These are phyloP conservation scores for Haplographium delicatum DNA, from an alignment of 495 filamentous ascomycete genomes.

Conservation along the genomic window DNA sequence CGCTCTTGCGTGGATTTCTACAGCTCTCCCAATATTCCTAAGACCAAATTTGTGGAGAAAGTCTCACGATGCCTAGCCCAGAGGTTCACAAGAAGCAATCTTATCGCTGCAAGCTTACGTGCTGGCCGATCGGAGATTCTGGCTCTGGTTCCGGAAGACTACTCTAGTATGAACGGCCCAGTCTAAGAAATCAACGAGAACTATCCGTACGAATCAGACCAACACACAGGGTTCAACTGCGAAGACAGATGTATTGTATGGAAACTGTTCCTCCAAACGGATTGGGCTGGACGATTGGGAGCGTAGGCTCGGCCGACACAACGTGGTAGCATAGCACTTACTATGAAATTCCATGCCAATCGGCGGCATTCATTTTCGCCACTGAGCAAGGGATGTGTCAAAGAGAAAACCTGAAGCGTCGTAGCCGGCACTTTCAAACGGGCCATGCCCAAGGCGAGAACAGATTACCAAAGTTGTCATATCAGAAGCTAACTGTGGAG, in stretches of 20 bases:
- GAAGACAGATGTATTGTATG: slow-evolving; percentile 15
- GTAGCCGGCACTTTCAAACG: slow-evolving; percentile 10
- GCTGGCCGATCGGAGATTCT: slow-evolving; percentile 4
- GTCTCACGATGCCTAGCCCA: slow-evolving; percentile 24
- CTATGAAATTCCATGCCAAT: slow-evolving; percentile 5
- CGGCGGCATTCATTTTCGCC: background rate
- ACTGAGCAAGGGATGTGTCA: slow-evolving; percentile 1
- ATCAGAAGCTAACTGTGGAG: slow-evolving; percentile 23
- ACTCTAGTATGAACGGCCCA: slow-evolving; percentile 7
- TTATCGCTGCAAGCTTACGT: too few relatives aligned
- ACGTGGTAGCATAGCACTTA: slow-evolving; percentile 3
- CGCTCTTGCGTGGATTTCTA: slow-evolving; percentile 15
- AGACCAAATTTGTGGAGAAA: slow-evolving; percentile 15
- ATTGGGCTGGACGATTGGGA: slow-evolving; percentile 10
- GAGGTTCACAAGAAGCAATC: too few relatives aligned
- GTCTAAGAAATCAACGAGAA: slow-evolving; percentile 4
- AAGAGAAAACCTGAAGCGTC: slow-evolving; percentile 2
- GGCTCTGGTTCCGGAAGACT: slow-evolving; percentile 7
- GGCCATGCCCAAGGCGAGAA: slow-evolving; percentile 7
- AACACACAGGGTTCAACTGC: slow-evolving; percentile 1
- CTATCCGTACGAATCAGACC: slow-evolving; percentile 1
- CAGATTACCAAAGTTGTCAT: slow-evolving; percentile 18
- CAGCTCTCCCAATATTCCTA: slow-evolving; percentile 9
- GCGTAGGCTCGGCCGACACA: slow-evolving; percentile 1
- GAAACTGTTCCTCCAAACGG: slow-evolving; percentile 28